Base-by-base conservation (phyloP, 1,284 basidiomycete species). In the Leccinum fallax region DNA sequence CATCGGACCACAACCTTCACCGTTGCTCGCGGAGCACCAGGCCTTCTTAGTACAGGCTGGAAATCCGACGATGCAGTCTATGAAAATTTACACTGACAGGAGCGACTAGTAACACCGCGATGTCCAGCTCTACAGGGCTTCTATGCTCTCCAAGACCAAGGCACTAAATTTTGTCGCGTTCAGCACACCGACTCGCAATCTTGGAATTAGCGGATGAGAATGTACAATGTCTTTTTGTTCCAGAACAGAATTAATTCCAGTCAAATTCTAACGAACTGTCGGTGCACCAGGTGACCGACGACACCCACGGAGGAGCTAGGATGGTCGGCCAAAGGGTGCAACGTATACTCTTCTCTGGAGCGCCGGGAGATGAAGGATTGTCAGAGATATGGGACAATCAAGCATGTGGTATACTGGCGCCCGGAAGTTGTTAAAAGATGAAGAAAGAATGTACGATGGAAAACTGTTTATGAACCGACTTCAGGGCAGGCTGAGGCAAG, bases 361-460 rank as follows among this genome's bases (percentile, higher is more conserved):
- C 81, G 70, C 72, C 76, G 67, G 66, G 72, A 73, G 82, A 85
- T 85, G 82, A 80, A 81, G 73, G 80, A 80, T 75, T 80, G 80
- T 70, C 73, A 69, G 61, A 53, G 36, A 62, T 61, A 43, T 63
- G 46, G 62, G 73, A 78, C 80, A 81, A 77, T 72, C 81, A 71
- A 80, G 77, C 83, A 85, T 87, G 83, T 87, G 83, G 83, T 82
- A 80, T 67, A 67, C 74, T 65, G 74, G 79, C 71, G 77, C 82
- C 86, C 80, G 75, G 64, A 77, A 79, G 78, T 84, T 85, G 85
- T 86, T 86, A 86, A 86, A 86, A 85, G 82, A 86, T 84, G 78
- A 69, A 69, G 65, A 74, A 68, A 58, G 40, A 60, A n/a, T 56
- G 30, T 11, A 5, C 11, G 24, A 0, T 24, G 40, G 26, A 38